Percentiles rank a stretch among this genome's conserved stretches.
These are phyloP conservation scores for Bondarzewia mesenterica DNA, from an alignment of 1,284 basidiomycete genomes.

Conservation along the genomic window DNA sequence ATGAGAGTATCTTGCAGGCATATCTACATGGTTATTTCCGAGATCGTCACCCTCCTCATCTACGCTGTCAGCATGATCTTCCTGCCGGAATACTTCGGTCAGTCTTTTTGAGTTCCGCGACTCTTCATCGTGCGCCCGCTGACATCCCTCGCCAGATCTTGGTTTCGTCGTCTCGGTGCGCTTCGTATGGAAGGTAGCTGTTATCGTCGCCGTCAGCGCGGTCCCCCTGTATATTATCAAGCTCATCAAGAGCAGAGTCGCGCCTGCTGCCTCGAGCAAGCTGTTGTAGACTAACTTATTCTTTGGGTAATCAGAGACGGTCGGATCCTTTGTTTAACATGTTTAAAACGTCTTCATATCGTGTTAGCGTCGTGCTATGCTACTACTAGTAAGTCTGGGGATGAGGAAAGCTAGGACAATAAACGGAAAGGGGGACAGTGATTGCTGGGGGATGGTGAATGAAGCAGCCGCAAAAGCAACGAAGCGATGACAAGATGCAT, in stretches of 20 bases:
- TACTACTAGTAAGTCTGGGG: too few species aligned
- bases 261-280: conserved; percentile 94
- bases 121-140: neutral
- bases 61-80: conserved; percentile 93
- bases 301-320: too few species aligned
- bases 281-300: conserved; percentile 40
- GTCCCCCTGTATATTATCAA: conserved; percentile 91
- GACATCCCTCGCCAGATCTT: conserved; percentile 52
- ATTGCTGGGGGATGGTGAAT: too few species aligned
- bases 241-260: conserved; percentile 76
- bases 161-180: conserved; percentile 83
- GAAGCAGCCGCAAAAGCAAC: too few species aligned
- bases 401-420: too few species aligned
- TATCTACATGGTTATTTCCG: conserved; percentile 90
- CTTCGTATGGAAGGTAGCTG: conserved; percentile 93
- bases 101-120: neutral
- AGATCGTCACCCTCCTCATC: conserved; percentile 82
- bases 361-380: too few species aligned
- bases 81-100: conserved; percentile 95
- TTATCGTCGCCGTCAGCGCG: conserved; percentile 91
- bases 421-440: too few species aligned
- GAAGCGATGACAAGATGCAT: too few species aligned
- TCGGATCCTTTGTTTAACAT: too few species aligned
- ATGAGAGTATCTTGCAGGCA: conserved; percentile 56
- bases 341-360: too few species aligned